Evolutionary conservation across 257 asterid genomes (phyloP).

Genomic region (Leptodermis oblonga): DNA sequence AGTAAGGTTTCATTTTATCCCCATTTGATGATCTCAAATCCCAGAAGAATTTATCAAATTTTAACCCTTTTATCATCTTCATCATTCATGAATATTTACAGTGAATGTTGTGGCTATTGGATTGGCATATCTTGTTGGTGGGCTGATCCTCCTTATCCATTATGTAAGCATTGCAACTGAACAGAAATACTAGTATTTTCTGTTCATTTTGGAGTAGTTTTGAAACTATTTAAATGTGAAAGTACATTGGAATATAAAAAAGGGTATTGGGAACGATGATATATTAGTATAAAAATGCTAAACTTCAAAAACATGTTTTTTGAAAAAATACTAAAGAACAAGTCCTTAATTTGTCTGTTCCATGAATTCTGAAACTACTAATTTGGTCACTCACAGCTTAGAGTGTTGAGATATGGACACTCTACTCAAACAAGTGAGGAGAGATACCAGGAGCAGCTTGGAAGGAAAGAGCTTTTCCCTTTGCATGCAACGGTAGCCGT

Average conservation of each 20-base stretch:
- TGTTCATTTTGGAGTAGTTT: too few species aligned
- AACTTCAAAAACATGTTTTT: too few species aligned
- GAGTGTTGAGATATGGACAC: slow-evolving; percentile 40
- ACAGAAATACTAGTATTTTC: slow-evolving; percentile 4
- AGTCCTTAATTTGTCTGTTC: too few species aligned
- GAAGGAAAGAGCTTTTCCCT: slow-evolving; percentile 35
- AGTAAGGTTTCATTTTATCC: slow-evolving; percentile 29
- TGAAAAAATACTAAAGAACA: too few species aligned
- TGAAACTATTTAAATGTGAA: too few species aligned
- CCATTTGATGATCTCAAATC: too few species aligned
- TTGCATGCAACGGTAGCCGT: slow-evolving; percentile 44
- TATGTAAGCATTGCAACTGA: slow-evolving; percentile 25
- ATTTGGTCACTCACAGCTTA: slow-evolving; percentile 42
- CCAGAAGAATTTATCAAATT: neutral
- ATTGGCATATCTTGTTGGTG: slow-evolving; percentile 52
- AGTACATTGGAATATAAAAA: too few species aligned
- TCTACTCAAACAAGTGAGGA: slow-evolving; percentile 11
- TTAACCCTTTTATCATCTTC: neutral
- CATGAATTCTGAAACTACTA: slow-evolving; percentile 5
- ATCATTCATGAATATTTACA: slow-evolving; percentile 18
- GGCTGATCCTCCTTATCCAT: slow-evolving; percentile 34
- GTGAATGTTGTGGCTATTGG: slow-evolving; percentile 57
- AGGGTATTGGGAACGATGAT: too few species aligned
- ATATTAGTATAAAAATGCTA: too few species aligned
- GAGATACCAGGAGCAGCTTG: slow-evolving; percentile 39